Percentiles rank a stretch among this genome's conserved stretches.
Evolutionary conservation across 495 filamentous ascomycete genomes (phyloP).

Genomic region (Penicillium angulare): DNA sequence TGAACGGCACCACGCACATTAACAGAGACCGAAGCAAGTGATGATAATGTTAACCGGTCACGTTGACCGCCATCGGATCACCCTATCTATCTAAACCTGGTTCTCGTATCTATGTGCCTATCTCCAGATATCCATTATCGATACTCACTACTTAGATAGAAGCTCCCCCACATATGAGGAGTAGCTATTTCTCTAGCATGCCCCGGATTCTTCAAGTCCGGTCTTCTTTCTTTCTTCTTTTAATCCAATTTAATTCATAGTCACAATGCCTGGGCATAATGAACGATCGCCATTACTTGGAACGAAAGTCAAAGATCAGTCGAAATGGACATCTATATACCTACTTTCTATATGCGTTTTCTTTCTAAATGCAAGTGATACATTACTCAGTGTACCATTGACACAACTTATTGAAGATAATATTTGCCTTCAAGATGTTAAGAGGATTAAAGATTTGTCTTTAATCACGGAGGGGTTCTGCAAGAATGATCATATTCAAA

Average conservation of each 20-base stretch:
- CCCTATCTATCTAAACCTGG: too few species aligned
- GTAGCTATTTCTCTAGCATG: neutral
- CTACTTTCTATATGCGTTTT: neutral
- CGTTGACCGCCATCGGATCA: neutral
- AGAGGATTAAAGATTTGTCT: neutral
- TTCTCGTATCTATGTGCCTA: too few species aligned
- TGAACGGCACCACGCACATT: neutral
- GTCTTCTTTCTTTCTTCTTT: neutral
- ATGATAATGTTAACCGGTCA: neutral
- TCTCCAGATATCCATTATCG: too few species aligned
- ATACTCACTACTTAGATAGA: too few species aligned
- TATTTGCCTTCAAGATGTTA: neutral
- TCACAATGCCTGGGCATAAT: too few species aligned
- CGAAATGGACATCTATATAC: neutral
- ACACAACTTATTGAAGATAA: constrained; percentile 1
- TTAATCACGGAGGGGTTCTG: neutral
- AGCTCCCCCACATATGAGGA: neutral
- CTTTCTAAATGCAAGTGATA: neutral
- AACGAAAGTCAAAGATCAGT: neutral
- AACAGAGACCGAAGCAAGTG: too few species aligned
- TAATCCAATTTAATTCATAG: neutral
- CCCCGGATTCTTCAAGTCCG: neutral
- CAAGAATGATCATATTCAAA: neutral
- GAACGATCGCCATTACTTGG: neutral
- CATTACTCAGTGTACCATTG: neutral